Evolutionary conservation across 805 yeast species (phyloP), one percentile per base, ranked within the genome.

Genomic region (Saturnispora gosingensis): DNA sequence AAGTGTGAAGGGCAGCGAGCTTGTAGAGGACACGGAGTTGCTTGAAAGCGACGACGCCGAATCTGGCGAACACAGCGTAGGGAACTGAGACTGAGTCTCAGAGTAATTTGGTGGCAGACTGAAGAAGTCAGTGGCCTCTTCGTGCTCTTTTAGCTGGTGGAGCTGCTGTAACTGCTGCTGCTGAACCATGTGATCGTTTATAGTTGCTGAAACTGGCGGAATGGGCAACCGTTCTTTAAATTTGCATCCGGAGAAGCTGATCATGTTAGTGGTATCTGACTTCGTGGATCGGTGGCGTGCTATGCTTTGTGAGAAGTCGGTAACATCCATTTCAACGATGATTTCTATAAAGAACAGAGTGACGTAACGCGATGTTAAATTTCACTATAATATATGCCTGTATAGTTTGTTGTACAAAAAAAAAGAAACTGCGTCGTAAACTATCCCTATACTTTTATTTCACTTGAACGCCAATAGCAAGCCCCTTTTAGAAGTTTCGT

Each of bases 71-170:
- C 16, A 13, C 15, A 10, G 13, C 10, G 18, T 22, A 13, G 44
- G 27, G 6, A 40, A 40, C n/a, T 40, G 44, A 13, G 44, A 15
- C 16, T 24, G 30, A n/a, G 30, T 22, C 24, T 16, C 25, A 22
- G 27, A 20, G 8, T 22, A 28, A 5, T 9, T 18, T 16, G 38
- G 16, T 20, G 24, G 46, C 16, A 30, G 24, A 20, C 20, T 16
- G 15, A 36, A 34, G 27, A 36, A 36, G 11, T 28, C 42, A 11
- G 44, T 25, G 6, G 43, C 25, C 9, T 18, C 36, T 15, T 46
- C 49, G 22, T 46, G 43, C 18, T 46, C 49, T 39, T 46, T 46
- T n/a, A 46, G 28, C 28, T 46, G 43, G 27, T 46, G 25, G 16
- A 46, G 49, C 10, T 34, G 48, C 22, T 45, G 48, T 28, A 22